Base-by-base conservation (phyloP, 2,329 filamentous ascomycete species). In the Cordyceps farinosa region DNA sequence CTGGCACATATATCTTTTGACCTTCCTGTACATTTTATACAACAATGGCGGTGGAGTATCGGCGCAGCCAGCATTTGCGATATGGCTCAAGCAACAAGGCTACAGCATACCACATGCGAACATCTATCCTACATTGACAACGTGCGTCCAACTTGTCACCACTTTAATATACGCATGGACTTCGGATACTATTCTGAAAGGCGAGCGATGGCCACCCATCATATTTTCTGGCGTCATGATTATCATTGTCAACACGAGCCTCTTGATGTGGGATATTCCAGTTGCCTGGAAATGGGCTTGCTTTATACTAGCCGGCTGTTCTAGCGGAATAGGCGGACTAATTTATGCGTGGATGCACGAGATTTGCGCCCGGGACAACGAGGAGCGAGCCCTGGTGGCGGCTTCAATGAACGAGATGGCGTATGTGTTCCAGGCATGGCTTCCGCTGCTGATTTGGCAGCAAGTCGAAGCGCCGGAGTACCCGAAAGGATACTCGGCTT, bases 391-490 rank as follows among this genome's bases (percentile, higher is more conserved):
- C 0, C 76, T 91, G 4, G 86, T 90, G 0, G 81, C 87, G 0
- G 87, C 80, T 0, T 75, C 79, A 17, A 90, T 90, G 85, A 90
- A 90, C 65, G 82, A 88, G 70, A 82, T 90, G 76, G 87, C 87
- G 0, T 89, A 90, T 65, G 86, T 89, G 1, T 74, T 91, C 50
- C 87, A 90, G 69, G 85, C 87, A 0, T 90, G 87, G 87, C 71
- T 91, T 48, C 88, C 88, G 7, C 78, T 88, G 38, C 70, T 89
- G 9, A 80, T 89, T 10, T 90, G 87, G 87, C 83, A 86, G 73
- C 84, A 87, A 69, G 78, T 86, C 0, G 85, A 89, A 63, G 84
- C 82, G 0, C 87, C 87, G 0, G 66, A 75, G 50, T 90, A 89
- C 62, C 76, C 74, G 1, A 88, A 88, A 67, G 87, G 87, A 0